phyloP scores from a whole-genome alignment of 208 protist species.

The Tritrichomonas foetus region DNA sequence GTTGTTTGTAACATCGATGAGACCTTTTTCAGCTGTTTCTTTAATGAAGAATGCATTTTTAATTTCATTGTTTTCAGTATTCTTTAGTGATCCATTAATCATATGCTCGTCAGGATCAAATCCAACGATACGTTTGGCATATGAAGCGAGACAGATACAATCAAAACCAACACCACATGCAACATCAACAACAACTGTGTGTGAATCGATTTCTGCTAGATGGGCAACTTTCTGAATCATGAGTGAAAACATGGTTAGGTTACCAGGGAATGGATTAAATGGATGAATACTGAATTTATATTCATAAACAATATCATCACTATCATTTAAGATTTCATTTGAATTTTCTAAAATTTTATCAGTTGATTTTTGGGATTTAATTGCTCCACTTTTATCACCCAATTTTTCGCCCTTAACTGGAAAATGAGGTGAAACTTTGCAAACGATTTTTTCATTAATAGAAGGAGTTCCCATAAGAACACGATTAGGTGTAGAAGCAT shows the following conservation, averaged over 20 bases:
- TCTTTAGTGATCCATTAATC: neutral
- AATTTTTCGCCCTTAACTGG: too few relatives aligned
- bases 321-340: too few relatives aligned
- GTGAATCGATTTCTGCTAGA: neutral
- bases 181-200: neutral
- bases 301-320: too few relatives aligned
- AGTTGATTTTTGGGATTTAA: too few relatives aligned
- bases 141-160: neutral
- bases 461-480: neutral
- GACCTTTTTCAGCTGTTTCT: neutral
- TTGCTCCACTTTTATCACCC: too few relatives aligned
- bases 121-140: neutral
- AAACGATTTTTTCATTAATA: neutral
- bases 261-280: neutral
- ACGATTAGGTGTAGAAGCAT: neutral
- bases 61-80: neutral
- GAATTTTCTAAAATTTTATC: too few relatives aligned
- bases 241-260: neutral
- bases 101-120: neutral
- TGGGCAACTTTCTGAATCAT: neutral
- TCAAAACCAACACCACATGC: neutral
- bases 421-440: neutral
- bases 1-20: neutral
- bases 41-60: conserved; percentile 9
- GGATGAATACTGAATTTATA: neutral